These are phyloP conservation scores for Pseudogymnoascus sp. DNA, from an alignment of 2,329 filamentous ascomycete species.

Conservation along the genomic window DNA sequence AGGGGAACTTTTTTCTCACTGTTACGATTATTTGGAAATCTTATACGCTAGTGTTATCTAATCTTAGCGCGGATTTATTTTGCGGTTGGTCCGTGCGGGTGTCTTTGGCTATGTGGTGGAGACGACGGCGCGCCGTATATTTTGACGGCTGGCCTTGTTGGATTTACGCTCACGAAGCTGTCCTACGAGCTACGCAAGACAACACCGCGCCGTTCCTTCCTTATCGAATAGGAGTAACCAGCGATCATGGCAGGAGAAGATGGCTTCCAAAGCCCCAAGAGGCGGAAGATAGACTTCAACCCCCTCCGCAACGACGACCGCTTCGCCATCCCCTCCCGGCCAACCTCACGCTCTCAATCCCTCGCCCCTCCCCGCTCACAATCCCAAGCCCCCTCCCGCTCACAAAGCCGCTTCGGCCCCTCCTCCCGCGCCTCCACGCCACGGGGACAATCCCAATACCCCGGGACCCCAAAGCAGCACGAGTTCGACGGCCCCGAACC, in stretches of 20 bases:
- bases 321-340: constrained; percentile 36
- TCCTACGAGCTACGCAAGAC: not conserved
- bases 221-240: not conserved
- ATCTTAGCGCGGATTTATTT: constrained; percentile 7
- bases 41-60: constrained; percentile 7
- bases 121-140: not conserved
- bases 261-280: constrained; percentile 46
- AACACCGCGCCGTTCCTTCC: not conserved
- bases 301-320: constrained; percentile 47
- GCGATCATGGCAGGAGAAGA: constrained; percentile 34
- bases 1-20: not conserved
- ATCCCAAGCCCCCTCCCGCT: constrained; percentile 33
- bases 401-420: constrained; percentile 30
- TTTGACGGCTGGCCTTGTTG: not conserved
- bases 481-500: constrained; percentile 58
- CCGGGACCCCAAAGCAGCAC: constrained; percentile 42
- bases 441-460: constrained; percentile 25
- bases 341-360: constrained; percentile 11
- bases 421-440: constrained; percentile 28
- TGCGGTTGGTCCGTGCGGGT: not conserved
- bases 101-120: not conserved
- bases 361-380: constrained; percentile 17
- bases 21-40: not conserved
- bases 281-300: constrained; percentile 59
- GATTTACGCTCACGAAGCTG: not conserved